phyloP scores from a whole-genome alignment of 768 basidiomycete genomes.

The Mycena chlorophos region DNA sequence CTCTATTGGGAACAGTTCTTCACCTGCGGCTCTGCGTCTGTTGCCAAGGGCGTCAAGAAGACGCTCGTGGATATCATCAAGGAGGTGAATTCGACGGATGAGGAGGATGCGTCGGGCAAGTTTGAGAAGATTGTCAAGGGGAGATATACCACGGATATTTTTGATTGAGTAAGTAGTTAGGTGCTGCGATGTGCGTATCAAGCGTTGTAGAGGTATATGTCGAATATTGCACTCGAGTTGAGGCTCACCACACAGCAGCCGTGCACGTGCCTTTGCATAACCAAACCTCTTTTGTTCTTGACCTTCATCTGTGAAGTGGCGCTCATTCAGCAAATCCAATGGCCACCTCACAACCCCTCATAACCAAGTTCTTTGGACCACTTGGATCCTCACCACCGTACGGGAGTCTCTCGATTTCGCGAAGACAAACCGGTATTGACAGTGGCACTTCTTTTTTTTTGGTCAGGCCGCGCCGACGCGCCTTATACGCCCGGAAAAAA shows the following conservation, averaged over 20 bases:
- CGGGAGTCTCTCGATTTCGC: background rate
- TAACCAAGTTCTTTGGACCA: background rate
- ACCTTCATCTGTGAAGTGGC: too few species aligned
- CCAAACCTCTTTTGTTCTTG: too few species aligned
- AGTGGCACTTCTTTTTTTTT: background rate
- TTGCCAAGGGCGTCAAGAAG: slow-evolving; percentile 39
- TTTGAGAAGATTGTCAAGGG: slow-evolving; percentile 36
- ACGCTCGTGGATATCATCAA: background rate
- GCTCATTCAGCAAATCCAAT: too few species aligned
- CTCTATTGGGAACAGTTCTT: too few species aligned
- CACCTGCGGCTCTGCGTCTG: slow-evolving; percentile 41
- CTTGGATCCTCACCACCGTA: background rate
- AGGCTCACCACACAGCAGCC: too few species aligned
- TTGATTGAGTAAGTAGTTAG: slow-evolving; percentile 40
- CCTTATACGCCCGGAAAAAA: too few species aligned
- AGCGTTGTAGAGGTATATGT: too few species aligned
- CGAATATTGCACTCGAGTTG: too few species aligned
- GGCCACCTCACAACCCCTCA: background rate
- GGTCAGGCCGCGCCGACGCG: too few species aligned
- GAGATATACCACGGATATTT: slow-evolving; percentile 49
- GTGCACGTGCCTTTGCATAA: too few species aligned
- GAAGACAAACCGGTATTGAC: background rate
- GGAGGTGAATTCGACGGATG: slow-evolving; percentile 10
- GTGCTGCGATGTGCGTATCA: too few species aligned
- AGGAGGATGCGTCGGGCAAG: slow-evolving; percentile 30